Percentiles rank a stretch among this genome's conserved stretches.
phyloP scores from a whole-genome alignment of 345 rosid genomes.

The Rhodamnia rubescens region DNA sequence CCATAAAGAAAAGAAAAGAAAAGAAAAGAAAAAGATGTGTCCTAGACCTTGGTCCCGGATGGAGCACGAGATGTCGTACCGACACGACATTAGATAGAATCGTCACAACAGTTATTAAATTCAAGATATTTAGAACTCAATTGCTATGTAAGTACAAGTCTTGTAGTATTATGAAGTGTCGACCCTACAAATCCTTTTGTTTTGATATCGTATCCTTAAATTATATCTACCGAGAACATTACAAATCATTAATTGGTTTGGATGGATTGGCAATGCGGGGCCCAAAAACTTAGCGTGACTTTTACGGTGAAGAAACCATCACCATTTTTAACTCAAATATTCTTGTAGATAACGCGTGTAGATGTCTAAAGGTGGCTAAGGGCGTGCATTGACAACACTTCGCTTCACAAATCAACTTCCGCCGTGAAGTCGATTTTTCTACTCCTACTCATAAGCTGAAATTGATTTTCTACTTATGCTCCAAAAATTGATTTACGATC shows the following conservation, averaged over 20 bases:
- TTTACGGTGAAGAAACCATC: background rate
- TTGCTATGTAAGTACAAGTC: background rate
- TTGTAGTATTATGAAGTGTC: background rate
- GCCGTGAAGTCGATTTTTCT: too few species aligned
- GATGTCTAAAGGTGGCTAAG: too few species aligned
- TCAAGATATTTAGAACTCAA: background rate
- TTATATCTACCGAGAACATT: background rate
- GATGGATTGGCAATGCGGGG: background rate
- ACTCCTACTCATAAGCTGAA: too few species aligned
- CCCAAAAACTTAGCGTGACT: background rate
- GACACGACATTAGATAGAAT: background rate
- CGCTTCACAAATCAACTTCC: too few species aligned
- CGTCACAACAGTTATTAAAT: fast-evolving
- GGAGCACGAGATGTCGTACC: background rate
- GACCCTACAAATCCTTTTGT: background rate
- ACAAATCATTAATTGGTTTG: background rate
- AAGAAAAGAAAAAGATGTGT: background rate
- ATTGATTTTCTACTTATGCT: too few species aligned
- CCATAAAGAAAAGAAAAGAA: background rate
- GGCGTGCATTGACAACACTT: too few species aligned
- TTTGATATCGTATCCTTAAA: background rate
- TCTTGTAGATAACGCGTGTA: background rate
- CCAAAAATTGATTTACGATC: too few species aligned
- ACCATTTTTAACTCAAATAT: background rate
- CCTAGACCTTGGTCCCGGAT: background rate